Evolutionary conservation across 2,329 filamentous ascomycete species (phyloP).

Genomic region (Pyrenophora seminiperda): DNA sequence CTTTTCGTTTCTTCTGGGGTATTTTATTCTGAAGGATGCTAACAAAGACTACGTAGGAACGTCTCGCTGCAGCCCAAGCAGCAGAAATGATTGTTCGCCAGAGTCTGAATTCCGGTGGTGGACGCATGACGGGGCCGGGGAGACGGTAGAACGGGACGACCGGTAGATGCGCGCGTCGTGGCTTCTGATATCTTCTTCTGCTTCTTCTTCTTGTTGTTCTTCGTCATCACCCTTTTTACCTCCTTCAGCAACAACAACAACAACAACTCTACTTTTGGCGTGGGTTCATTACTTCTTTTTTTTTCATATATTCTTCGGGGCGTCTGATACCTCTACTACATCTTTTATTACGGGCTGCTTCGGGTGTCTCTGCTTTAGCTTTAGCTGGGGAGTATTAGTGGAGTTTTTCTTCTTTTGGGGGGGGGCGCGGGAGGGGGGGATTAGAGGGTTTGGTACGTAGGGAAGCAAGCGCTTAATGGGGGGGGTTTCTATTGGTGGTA

Average conservation of each 20-base stretch:
- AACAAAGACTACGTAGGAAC: conserved; percentile 57
- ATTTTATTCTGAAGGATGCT: not conserved
- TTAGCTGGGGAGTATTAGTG: no score
- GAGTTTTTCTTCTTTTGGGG: not conserved
- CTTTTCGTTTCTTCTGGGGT: not conserved
- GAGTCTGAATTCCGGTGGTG: conserved; percentile 70
- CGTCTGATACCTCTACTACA: conserved; percentile 28
- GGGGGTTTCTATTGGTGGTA: no score
- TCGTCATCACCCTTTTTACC: not conserved
- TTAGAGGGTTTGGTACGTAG: no score
- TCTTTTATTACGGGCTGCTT: not conserved
- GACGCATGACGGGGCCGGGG: conserved; percentile 55
- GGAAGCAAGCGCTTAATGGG: no score
- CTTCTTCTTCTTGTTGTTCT: not conserved
- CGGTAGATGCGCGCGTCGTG: not conserved
- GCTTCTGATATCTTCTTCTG: not conserved
- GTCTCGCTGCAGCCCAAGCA: conserved; percentile 85
- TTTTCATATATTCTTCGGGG: conserved; percentile 1
- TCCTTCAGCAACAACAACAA: no score
- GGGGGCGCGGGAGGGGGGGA: no score
- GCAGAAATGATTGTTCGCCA: conserved; percentile 94
- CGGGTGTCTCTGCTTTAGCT: no score
- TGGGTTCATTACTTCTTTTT: not conserved
- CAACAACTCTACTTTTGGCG: no score
- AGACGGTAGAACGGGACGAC: no score